Percentiles rank a stretch among this genome's conserved stretches.
phyloP scores from a whole-genome alignment of 495 filamentous ascomycete species.

The Neurospora tetraspora region DNA sequence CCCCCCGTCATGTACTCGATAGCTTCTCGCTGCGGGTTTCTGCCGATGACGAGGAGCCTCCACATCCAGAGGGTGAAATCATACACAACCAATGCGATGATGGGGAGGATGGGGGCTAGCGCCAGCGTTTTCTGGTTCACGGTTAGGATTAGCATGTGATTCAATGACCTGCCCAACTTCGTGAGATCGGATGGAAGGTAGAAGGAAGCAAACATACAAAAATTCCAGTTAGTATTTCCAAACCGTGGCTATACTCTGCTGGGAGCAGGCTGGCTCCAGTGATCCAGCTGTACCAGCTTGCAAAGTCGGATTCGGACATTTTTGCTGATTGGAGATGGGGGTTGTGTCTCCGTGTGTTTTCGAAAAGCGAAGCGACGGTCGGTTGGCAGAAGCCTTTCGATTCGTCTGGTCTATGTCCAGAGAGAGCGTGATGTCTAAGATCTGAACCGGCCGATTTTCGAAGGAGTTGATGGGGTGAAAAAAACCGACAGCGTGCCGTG shows the following conservation, averaged over 20 bases:
- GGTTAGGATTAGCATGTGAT: not conserved
- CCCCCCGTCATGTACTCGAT: not conserved
- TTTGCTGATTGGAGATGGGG: not conserved
- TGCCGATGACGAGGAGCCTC: conserved; percentile 20
- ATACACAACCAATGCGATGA: conserved; percentile 28
- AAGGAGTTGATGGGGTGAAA: not conserved
- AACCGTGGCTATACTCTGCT: conserved; percentile 8
- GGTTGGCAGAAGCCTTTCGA: not conserved
- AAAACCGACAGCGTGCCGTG: not conserved
- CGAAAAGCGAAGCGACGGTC: not conserved
- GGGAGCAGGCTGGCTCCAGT: conserved; percentile 14
- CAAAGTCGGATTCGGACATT: conserved; percentile 3
- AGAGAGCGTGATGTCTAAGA: not conserved
- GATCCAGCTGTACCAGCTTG: conserved; percentile 12
- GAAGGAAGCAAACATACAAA: conserved; percentile 11
- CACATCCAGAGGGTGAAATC: conserved; percentile 37
- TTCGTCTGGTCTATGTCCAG: not conserved
- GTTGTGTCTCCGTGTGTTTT: not conserved
- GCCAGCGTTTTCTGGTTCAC: conserved; percentile 15
- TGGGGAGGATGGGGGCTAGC: conserved; percentile 15
- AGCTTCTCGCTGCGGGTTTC: not conserved
- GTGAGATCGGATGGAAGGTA: not conserved
- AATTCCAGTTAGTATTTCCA: conserved; percentile 14
- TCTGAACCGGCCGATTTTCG: not conserved
- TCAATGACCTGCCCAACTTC: not conserved